Evolutionary conservation across 345 rosid species (phyloP).

Genomic region (Corchorus olitorius): DNA sequence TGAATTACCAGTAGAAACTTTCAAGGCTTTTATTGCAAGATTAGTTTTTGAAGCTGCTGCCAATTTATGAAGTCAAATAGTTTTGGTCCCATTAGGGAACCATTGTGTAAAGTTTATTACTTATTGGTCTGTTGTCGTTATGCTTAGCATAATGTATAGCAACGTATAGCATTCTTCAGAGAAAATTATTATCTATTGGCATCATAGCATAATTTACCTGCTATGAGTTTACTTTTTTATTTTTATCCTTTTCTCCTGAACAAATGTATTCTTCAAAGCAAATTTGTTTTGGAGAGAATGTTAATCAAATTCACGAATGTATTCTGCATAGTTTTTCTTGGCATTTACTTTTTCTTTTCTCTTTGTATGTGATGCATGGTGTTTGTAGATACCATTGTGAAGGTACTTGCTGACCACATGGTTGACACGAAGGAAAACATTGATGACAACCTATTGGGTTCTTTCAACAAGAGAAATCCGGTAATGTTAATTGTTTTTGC

Average conservation of each 20-base stretch:
- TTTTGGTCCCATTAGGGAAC: neutral
- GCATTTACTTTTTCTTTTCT: neutral
- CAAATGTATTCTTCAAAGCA: neutral
- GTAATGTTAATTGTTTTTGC: conserved; percentile 34
- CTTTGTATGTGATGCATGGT: conserved; percentile 1
- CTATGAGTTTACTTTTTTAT: neutral
- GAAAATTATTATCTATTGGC: too few relatives aligned
- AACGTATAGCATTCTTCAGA: too few relatives aligned
- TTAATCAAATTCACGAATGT: neutral
- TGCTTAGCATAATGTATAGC: neutral
- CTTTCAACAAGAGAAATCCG: conserved; percentile 45
- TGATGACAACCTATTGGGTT: conserved; percentile 44
- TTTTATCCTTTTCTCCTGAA: neutral
- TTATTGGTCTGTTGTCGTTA: too few relatives aligned
- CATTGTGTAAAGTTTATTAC: neutral
- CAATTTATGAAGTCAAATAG: neutral
- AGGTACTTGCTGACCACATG: conserved; percentile 55
- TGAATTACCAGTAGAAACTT: neutral
- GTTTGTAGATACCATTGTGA: conserved; percentile 52
- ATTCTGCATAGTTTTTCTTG: neutral
- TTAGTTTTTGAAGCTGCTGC: neutral
- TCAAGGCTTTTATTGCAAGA: neutral
- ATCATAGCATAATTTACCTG: neutral
- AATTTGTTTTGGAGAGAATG: neutral
- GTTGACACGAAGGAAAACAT: conserved; percentile 71